Evolutionary conservation across 108 stramenopile genomes (phyloP).

Genomic region (Discostella pseudostelligera): DNA sequence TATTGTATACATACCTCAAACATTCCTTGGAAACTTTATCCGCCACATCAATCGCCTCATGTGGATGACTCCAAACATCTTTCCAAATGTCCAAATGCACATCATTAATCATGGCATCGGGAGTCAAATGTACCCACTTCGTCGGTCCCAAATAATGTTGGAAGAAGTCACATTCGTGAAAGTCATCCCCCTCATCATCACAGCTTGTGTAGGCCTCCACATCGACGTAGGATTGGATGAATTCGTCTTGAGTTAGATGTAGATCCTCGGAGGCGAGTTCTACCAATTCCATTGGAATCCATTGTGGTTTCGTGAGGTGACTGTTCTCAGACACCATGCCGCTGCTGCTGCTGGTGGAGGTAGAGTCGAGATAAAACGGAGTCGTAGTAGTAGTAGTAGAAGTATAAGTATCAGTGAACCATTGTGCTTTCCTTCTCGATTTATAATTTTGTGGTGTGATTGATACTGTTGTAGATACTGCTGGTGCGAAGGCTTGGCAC

Average conservation of each 20-base stretch:
- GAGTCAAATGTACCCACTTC: conserved; percentile 42
- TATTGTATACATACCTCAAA: conserved; percentile 16
- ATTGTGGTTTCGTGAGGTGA: not conserved
- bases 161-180: conserved; percentile 46
- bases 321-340: too few relatives aligned
- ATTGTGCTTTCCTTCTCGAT: too few relatives aligned
- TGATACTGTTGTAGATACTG: not conserved
- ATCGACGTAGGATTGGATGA: conserved; percentile 20
- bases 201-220: conserved; percentile 42
- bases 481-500: not conserved
- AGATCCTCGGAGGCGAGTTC: conserved; percentile 29
- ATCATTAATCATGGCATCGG: conserved; percentile 13
- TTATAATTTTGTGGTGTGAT: too few relatives aligned
- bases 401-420: too few relatives aligned
- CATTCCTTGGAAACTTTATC: conserved; percentile 34
- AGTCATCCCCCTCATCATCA: conserved; percentile 40
- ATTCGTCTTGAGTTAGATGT: conserved; percentile 9
- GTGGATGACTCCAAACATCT: conserved; percentile 39
- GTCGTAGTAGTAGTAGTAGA: not conserved
- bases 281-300: conserved; percentile 40
- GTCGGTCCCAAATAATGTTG: conserved; percentile 39
- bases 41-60: conserved; percentile 32
- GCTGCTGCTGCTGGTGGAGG: not conserved
- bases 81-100: conserved; percentile 37
- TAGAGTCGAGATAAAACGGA: not conserved